A percentile compares a stretch with the other conserved stretches of the same genome.
phyloP scores from a whole-genome alignment of 495 filamentous ascomycete species.

The Penicillium steckii region DNA sequence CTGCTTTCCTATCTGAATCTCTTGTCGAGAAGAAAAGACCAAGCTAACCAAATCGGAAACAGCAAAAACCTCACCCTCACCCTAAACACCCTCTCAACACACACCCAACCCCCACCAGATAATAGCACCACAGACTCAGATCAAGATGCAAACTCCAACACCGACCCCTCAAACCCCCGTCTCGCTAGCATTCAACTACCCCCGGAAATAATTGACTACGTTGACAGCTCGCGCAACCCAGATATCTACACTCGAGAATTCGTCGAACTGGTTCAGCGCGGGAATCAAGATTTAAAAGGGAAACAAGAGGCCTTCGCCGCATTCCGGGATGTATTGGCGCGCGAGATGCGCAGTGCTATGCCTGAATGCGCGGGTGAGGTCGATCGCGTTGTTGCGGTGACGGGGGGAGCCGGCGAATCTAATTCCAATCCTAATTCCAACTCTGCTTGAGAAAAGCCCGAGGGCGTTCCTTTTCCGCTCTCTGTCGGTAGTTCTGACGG shows the following conservation, averaged over 20 bases:
- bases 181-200: slow-evolving; percentile 62
- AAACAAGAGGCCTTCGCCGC: slow-evolving; percentile 75
- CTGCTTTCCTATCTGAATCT: slow-evolving; percentile 8
- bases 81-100: slow-evolving; percentile 37
- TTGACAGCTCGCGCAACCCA: slow-evolving; percentile 90
- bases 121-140: neutral
- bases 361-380: slow-evolving; percentile 76
- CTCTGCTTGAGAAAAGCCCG: no score
- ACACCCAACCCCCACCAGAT: slow-evolving; percentile 29
- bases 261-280: slow-evolving; percentile 81
- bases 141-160: slow-evolving; percentile 29
- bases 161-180: slow-evolving; percentile 45
- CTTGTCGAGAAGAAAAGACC: neutral
- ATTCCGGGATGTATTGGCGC: slow-evolving; percentile 79
- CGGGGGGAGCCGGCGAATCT: slow-evolving; percentile 17
- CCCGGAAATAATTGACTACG: slow-evolving; percentile 89
- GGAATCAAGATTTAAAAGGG: slow-evolving; percentile 83
- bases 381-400: slow-evolving; percentile 54
- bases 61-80: slow-evolving; percentile 46
- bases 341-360: slow-evolving; percentile 74
- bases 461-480: no score
- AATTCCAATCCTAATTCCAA: neutral
- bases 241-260: slow-evolving; percentile 99
- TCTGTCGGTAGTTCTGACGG: neutral
- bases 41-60: neutral